Evolutionary conservation across 495 filamentous ascomycete genomes (phyloP).

Genomic region (Xylaria flabelliformis): DNA sequence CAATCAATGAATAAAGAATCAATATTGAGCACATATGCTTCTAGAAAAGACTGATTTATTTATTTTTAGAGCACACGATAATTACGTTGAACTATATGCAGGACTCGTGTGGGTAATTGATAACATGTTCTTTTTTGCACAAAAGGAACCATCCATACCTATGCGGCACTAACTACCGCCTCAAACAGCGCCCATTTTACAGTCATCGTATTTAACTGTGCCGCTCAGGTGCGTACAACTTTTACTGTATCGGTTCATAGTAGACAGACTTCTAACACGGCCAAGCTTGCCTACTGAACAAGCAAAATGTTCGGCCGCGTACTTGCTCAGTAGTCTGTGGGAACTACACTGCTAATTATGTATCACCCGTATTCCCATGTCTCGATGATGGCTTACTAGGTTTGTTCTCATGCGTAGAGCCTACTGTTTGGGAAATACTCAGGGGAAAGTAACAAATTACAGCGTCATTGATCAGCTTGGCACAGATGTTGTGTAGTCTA

Average conservation of each 20-base stretch:
- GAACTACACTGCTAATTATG: neutral
- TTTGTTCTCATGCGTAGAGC: neutral
- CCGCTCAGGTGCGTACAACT: neutral
- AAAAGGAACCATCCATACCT: no score
- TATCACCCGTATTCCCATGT: neutral
- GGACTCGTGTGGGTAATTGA: slow-evolving; percentile 17
- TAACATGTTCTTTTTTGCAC: no score
- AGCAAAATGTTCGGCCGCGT: no score
- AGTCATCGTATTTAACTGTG: slow-evolving; percentile 14
- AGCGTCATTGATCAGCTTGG: neutral
- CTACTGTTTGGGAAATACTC: neutral
- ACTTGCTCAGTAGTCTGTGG: no score
- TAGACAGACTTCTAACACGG: neutral
- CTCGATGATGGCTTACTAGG: neutral
- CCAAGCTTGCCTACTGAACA: neutral
- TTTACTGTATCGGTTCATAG: slow-evolving; percentile 4
- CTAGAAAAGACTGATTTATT: neutral
- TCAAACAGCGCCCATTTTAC: neutral
- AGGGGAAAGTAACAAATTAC: neutral
- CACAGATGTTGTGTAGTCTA: neutral
- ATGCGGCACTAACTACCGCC: neutral
- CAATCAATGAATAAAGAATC: neutral
- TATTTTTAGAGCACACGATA: slow-evolving; percentile 18
- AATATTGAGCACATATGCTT: neutral
- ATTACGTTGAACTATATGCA: neutral